These are phyloP conservation scores for Pseudoneurospora amorphoporcata DNA, from an alignment of 495 filamentous ascomycete genomes.

Conservation along the genomic window DNA sequence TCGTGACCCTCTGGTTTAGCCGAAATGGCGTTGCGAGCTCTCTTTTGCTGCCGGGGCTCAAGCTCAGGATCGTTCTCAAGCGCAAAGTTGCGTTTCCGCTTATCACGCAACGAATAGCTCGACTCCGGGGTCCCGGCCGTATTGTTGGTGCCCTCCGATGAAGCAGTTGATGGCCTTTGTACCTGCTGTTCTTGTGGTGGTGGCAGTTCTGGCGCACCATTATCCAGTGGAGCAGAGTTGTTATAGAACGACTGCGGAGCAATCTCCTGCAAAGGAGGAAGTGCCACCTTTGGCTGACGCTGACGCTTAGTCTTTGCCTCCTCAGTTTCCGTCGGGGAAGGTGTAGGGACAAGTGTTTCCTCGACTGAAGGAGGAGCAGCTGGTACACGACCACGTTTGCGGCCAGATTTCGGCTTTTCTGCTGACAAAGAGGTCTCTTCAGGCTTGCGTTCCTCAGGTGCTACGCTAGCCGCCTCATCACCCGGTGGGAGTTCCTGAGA, in stretches of 20 bases:
- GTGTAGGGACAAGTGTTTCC: background rate
- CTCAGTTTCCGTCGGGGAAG: constrained; percentile 3
- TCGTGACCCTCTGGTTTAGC: constrained; percentile 7
- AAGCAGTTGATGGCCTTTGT: constrained; percentile 24
- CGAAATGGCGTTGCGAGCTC: constrained; percentile 3
- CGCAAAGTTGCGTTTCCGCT: constrained; percentile 26
- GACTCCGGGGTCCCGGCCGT: constrained; percentile 24
- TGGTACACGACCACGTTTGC: constrained; percentile 14
- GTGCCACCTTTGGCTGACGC: background rate
- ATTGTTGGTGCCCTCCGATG: constrained; percentile 16
- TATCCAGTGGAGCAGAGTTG: constrained; percentile 9
- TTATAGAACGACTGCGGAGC: constrained; percentile 19
- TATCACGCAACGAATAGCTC: constrained; percentile 27
- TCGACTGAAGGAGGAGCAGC: constrained; percentile 5
- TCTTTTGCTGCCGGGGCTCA: constrained; percentile 14
- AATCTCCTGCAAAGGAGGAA: constrained; percentile 8
- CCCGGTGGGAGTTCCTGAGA: background rate
- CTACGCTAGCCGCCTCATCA: background rate
- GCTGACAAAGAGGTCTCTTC: background rate
- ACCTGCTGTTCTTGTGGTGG: constrained; percentile 15
- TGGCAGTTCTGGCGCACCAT: background rate
- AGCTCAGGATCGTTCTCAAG: constrained; percentile 26
- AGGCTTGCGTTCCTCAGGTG: background rate
- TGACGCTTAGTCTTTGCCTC: constrained; percentile 18
- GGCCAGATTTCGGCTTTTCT: constrained; percentile 1